A percentile compares a stretch with the other conserved stretches of the same genome.
Conservation (phyloP, 176 grass and related monocot genomes). For the Aegilops umbellulata region DNA sequence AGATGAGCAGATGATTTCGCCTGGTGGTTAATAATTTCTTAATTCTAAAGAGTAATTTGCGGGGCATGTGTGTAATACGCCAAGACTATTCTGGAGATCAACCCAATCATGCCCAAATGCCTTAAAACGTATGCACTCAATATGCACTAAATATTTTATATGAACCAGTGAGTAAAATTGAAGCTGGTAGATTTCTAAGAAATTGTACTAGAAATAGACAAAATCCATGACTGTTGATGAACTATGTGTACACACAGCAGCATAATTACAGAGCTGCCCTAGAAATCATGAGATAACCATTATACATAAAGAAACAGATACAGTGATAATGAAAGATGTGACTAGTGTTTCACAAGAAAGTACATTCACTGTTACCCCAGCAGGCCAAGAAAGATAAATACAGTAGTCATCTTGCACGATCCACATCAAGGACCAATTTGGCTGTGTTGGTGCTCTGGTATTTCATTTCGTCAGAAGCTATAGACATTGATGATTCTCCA, state of each 20-base stretch:
- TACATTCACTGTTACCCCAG: not conserved
- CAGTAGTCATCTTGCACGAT: not conserved
- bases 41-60: not conserved
- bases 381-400: not conserved
- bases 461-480: not conserved
- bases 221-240: not conserved
- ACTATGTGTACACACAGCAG: not conserved
- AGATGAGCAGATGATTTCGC: not conserved
- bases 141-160: not conserved
- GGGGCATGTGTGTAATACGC: not conserved
- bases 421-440: slow-evolving; percentile 11
- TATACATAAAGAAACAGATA: not conserved
- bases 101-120: not conserved
- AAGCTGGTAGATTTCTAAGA: not conserved
- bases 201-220: not conserved
- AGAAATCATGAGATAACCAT: not conserved
- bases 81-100: not conserved
- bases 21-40: not conserved
- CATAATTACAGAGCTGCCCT: not conserved
- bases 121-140: not conserved
- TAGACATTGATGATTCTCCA: not conserved
- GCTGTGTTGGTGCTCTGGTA: not conserved
- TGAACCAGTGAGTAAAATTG: not conserved
- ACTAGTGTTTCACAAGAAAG: not conserved
- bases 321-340: not conserved